Evolutionary conservation across 2,329 filamentous ascomycete species (phyloP).

Genomic region (Shiraia sp.): DNA sequence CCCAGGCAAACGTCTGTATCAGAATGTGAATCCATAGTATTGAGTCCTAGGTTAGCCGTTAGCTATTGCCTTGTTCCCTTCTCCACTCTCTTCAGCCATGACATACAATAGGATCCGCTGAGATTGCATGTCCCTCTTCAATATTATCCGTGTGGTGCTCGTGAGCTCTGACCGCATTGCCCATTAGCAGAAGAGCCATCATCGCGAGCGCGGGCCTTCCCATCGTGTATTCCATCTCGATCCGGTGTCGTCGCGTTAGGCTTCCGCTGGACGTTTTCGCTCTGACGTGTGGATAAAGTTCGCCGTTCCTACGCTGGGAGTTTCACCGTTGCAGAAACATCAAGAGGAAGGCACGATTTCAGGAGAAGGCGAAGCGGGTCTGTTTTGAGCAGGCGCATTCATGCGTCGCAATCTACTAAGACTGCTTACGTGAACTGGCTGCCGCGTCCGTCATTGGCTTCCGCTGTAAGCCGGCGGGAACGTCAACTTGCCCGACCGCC

Average conservation of each 20-base stretch:
- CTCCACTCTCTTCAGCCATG: neutral
- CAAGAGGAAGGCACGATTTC: constrained; percentile 1
- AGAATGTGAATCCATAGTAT: constrained; percentile 94
- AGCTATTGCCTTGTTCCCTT: constrained; percentile 10
- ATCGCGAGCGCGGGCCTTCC: constrained; percentile 19
- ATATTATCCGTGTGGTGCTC: constrained; percentile 48
- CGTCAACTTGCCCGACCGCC: constrained; percentile 8
- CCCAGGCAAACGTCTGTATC: constrained; percentile 83
- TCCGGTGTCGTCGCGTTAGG: constrained; percentile 2
- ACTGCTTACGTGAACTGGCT: constrained; percentile 32
- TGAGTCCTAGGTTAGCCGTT: constrained; percentile 59
- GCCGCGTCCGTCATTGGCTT: constrained; percentile 24
- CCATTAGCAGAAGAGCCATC: constrained; percentile 26
- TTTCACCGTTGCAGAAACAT: constrained; percentile 15
- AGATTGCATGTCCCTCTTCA: constrained; percentile 43
- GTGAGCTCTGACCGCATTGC: constrained; percentile 37
- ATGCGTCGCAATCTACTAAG: constrained; percentile 26
- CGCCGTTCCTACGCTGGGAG: constrained; percentile 21
- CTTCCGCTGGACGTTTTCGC: constrained; percentile 1
- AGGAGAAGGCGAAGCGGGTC: constrained; percentile 2
- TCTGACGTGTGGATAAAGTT: neutral
- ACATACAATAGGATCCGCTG: constrained; percentile 41
- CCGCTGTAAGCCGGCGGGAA: constrained; percentile 11
- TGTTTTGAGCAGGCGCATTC: constrained; percentile 17
- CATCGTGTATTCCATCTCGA: constrained; percentile 15